Percentiles rank a stretch among this genome's conserved stretches.
Evolutionary conservation across 176 grass and related monocot genomes (phyloP).

Genomic region (Areca catechu): DNA sequence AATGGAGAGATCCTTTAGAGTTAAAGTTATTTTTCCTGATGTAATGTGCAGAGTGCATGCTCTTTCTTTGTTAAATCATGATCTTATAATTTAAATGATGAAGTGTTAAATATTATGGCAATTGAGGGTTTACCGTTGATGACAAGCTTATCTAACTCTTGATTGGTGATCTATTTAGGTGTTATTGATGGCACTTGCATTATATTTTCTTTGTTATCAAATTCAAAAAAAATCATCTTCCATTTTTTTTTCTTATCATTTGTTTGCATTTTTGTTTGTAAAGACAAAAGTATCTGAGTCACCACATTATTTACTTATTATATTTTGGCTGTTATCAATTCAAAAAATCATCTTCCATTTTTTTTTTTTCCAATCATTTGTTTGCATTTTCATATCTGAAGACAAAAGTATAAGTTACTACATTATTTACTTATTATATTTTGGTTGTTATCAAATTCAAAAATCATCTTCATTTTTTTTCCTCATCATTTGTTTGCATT

Average conservation of each 20-base stretch:
- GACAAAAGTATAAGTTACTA: too few relatives aligned
- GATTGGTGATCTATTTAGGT: not conserved
- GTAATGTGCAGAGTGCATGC: not conserved
- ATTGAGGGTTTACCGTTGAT: not conserved
- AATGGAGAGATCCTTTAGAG: not conserved
- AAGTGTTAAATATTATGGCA: not conserved
- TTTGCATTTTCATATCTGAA: too few relatives aligned
- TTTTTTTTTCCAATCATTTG: too few relatives aligned
- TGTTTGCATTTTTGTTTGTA: too few relatives aligned
- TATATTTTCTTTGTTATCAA: not conserved
- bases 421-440: not conserved
- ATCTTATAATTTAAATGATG: not conserved
- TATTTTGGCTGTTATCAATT: too few relatives aligned
- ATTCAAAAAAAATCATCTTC: too few relatives aligned
- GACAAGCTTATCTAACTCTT: not conserved
- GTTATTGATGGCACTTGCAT: not conserved
- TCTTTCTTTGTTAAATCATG: not conserved
- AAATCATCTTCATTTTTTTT: too few relatives aligned
- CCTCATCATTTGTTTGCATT: too few relatives aligned
- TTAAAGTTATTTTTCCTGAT: slow-evolving; percentile 6
- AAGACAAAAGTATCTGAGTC: too few relatives aligned
- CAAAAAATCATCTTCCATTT: too few relatives aligned
- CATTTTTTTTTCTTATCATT: too few relatives aligned
- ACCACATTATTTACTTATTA: too few relatives aligned
- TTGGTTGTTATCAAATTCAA: not conserved